A percentile compares a stretch with the other conserved stretches of the same genome.
These are phyloP conservation scores for Cystofilobasidium bisporidii DNA, from an alignment of 768 basidiomycete genomes.

Conservation along the genomic window DNA sequence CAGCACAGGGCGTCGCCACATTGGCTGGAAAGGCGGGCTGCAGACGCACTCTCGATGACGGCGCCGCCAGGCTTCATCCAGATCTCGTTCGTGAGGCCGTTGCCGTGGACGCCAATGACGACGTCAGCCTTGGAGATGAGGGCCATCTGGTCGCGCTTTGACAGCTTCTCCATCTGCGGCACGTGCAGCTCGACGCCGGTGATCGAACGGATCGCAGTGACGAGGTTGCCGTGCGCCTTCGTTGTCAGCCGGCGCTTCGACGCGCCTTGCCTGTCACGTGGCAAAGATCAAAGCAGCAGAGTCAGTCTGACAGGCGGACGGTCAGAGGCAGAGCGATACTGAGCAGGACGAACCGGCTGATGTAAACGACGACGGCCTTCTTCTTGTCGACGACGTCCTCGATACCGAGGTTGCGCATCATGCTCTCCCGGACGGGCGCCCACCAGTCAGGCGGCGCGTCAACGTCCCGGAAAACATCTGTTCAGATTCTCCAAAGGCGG, in stretches of 20 bases:
- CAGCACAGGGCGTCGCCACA: neutral
- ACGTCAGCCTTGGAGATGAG: conserved; percentile 23
- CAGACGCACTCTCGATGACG: conserved; percentile 24
- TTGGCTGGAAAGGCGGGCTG: too few relatives aligned
- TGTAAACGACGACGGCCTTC: conserved; percentile 15
- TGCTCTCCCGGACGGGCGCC: conserved; percentile 26
- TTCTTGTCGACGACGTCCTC: conserved; percentile 9
- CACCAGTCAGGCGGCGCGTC: conserved; percentile 24
- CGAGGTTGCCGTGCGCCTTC: conserved; percentile 15
- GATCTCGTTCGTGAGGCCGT: conserved; percentile 28
- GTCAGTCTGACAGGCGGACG: neutral
- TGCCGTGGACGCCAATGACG: conserved; percentile 27
- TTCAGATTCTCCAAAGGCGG: too few relatives aligned
- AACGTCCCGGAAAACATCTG: conserved; percentile 22
- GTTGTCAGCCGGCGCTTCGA: conserved; percentile 23
- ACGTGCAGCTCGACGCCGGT: conserved; percentile 22
- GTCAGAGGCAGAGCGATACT: neutral
- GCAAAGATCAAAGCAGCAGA: neutral
- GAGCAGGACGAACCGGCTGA: conserved; percentile 10
- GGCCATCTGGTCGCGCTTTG: conserved; percentile 27
- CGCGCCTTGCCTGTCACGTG: conserved; percentile 16
- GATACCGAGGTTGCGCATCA: conserved; percentile 27
- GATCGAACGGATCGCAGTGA: conserved; percentile 13
- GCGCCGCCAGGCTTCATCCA: conserved; percentile 29
- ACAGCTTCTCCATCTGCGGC: conserved; percentile 21